Percentiles rank a stretch among this genome's conserved stretches.
phyloP scores from a whole-genome alignment of 73 alveolate genomes.

The Uronychia setigera region DNA sequence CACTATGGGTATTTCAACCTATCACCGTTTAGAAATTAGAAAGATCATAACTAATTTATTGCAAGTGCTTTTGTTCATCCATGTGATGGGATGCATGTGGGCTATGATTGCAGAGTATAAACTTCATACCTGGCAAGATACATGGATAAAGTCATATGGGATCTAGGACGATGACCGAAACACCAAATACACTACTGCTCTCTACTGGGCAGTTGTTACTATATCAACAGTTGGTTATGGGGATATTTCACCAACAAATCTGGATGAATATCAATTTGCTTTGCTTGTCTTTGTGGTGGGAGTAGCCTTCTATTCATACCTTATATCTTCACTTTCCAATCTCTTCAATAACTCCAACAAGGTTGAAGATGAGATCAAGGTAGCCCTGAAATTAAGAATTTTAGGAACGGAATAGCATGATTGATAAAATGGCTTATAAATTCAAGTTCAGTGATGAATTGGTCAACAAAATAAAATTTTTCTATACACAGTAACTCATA shows the following conservation, averaged over 20 bases:
- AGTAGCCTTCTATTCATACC: conserved; percentile 33
- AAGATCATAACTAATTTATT: conserved; percentile 19
- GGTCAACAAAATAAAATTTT: conserved; percentile 16
- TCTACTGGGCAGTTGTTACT: conserved; percentile 55
- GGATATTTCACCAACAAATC: conserved; percentile 32
- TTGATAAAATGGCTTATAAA: conserved; percentile 9
- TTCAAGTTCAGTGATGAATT: conserved; percentile 23
- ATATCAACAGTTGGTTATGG: conserved; percentile 54
- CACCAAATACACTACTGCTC: conserved; percentile 24
- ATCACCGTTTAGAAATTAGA: conserved; percentile 34
- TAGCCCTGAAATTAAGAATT: background rate
- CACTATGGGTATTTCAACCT: conserved; percentile 8
- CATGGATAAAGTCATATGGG: conserved; percentile 5
- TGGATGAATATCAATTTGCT: conserved; percentile 14
- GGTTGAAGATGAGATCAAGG: conserved; percentile 14
- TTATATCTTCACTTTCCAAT: conserved; percentile 27
- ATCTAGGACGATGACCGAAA: background rate
- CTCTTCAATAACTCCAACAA: conserved; percentile 25
- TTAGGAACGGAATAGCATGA: conserved; percentile 16
- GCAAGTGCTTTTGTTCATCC: conserved; percentile 27
- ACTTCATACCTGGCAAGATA: background rate
- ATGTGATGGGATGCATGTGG: conserved; percentile 52
- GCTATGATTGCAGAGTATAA: conserved; percentile 28
- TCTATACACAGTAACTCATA: conserved; percentile 16
- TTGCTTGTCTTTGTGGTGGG: conserved; percentile 28